A percentile compares a stretch with the other conserved stretches of the same genome.
phyloP scores from a whole-genome alignment of 2,329 filamentous ascomycete species.

The Alternaria arborescens region DNA sequence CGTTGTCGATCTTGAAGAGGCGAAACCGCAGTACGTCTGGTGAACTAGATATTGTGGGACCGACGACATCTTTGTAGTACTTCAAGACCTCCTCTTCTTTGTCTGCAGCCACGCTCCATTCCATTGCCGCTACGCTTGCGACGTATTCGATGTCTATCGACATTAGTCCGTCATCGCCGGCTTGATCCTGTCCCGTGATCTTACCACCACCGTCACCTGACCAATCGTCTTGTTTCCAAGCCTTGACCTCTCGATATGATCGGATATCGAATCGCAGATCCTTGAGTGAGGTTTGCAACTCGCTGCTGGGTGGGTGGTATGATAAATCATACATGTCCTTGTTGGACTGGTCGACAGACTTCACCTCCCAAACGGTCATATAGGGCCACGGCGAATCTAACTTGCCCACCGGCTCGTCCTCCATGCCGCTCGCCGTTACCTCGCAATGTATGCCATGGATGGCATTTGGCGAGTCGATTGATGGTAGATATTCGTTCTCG shows the following conservation, averaged over 20 bases:
- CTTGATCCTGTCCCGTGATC: constrained; percentile 7
- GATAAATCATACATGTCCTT: constrained; percentile 2
- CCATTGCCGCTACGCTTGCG: constrained; percentile 24
- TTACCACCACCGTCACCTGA: constrained; percentile 17
- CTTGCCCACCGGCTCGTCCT: constrained; percentile 23
- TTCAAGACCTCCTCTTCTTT: constrained; percentile 21
- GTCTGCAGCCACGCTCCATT: constrained; percentile 18
- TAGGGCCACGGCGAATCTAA: constrained; percentile 27
- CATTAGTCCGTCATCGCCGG: constrained; percentile 6
- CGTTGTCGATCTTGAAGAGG: constrained; percentile 24
- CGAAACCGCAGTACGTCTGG: constrained; percentile 26
- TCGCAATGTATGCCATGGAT: constrained; percentile 25
- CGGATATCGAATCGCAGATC: constrained; percentile 20
- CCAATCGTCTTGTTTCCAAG: constrained; percentile 26
- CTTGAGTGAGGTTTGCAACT: constrained; percentile 11
- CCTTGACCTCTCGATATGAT: constrained; percentile 22
- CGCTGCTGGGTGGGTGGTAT: constrained; percentile 11
- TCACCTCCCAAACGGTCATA: constrained; percentile 20
- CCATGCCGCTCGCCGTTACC: constrained; percentile 24
- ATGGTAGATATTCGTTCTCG: constrained; percentile 24
- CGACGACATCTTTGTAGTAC: constrained; percentile 18
- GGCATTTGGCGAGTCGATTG: constrained; percentile 8
- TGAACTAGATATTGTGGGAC: constrained; percentile 16
- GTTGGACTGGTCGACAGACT: constrained; percentile 8
- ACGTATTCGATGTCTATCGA: constrained; percentile 21